These are phyloP conservation scores for Rhododendron ferrugineum DNA, from an alignment of 148 eudicot genomes.

Conservation along the genomic window DNA sequence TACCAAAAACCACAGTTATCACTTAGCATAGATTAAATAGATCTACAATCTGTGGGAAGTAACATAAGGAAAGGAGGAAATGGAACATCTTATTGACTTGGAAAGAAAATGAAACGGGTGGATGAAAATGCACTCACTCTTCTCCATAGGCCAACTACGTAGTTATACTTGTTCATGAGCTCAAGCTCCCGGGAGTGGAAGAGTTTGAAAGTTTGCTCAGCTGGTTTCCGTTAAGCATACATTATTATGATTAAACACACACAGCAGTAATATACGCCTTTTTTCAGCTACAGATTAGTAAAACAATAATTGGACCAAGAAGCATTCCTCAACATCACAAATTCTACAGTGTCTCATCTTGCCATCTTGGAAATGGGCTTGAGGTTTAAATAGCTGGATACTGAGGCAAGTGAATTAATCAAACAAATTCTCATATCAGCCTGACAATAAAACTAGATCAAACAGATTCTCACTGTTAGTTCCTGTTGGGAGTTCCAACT, in stretches of 20 bases:
- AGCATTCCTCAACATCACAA: neutral
- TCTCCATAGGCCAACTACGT: conserved; percentile 78
- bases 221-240: conserved; percentile 49
- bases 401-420: neutral
- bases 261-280: neutral
- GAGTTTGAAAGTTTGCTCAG: conserved; percentile 70
- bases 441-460: neutral
- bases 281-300: neutral
- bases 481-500: neutral
- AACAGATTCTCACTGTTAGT: neutral
- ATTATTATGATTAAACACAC: neutral
- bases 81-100: conserved; percentile 1
- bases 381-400: neutral
- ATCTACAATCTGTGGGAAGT: neutral
- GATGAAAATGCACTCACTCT: conserved; percentile 56
- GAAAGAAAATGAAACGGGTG: neutral
- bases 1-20: neutral
- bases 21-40: conserved; percentile 3
- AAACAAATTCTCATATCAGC: neutral
- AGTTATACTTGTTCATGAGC: conserved; percentile 67
- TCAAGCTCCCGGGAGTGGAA: conserved; percentile 74
- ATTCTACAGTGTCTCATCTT: neutral
- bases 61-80: neutral
- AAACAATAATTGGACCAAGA: neutral
- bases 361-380: neutral